Evolutionary conservation across 1,284 basidiomycete genomes (phyloP), one percentile per base, ranked within the genome.

Genomic region (Pisolithus thermaeus): DNA sequence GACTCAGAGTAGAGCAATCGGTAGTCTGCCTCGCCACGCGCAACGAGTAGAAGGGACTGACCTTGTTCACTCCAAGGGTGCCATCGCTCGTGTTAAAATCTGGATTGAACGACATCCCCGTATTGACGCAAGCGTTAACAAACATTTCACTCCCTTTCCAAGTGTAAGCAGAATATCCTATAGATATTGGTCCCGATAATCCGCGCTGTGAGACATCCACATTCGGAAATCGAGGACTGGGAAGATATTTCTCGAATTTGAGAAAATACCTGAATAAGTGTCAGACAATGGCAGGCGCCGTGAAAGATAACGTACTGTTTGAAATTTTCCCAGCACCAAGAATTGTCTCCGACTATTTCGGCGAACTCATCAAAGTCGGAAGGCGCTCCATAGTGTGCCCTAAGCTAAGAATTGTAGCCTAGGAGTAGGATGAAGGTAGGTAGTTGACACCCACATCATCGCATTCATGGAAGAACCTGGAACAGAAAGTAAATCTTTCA

Each of bases 301-400:
- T 12, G 35, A 23, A 16, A 16, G 25, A 32, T 12, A 3, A 54
- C 69, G 45, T 59, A 79, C 80, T 65, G 60, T 50, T 70, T 65
- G 52, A 87, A 71, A 45, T 79, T 73, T 43, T 74, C 67, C 76
- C 80, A 87, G 16, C 78, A 69, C 84, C 85, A 89, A 12, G 74
- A 72, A 8, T 78, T 77, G 52, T 83, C 79, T 18, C 73, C 75
- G 18, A 71, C 71, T 30, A 79, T 71, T n/a, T 67, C 57, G 0
- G 77, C 81, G 78, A 83, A 87, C 61, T 87, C 77, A 58, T 87
- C 81, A 56, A 79, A 87, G 59, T 88, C 86, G 1, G 77, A 77
- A 1, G 84, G 83, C 6, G 81, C 74, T 18, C 84, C 82, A 40
- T 79, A 79, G n/a, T 87, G 85, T 49, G 79, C 84, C 69, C 84